phyloP scores from a whole-genome alignment of 805 yeast genomes.

The Metschnikowia bowlesiae region DNA sequence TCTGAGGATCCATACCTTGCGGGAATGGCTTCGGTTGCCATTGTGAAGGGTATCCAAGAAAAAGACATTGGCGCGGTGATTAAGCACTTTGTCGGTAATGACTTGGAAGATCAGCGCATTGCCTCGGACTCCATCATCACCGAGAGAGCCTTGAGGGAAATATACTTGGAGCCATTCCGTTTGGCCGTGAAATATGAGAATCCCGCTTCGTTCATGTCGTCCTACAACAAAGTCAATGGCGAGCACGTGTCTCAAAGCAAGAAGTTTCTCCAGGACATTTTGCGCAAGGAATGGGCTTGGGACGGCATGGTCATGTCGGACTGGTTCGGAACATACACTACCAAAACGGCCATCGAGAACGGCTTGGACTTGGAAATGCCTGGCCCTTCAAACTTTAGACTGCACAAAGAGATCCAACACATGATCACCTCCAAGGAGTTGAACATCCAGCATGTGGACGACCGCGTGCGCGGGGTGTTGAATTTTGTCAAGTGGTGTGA shows the following conservation, averaged over 20 bases:
- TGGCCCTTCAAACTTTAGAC: constrained; percentile 26
- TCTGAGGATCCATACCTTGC: constrained; percentile 31
- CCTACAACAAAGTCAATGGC: constrained; percentile 31
- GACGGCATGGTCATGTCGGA: constrained; percentile 32
- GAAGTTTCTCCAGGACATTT: constrained; percentile 20
- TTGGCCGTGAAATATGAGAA: constrained; percentile 28
- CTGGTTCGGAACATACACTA: constrained; percentile 30
- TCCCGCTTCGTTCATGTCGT: constrained; percentile 29
- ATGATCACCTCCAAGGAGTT: constrained; percentile 25
- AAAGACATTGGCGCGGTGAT: constrained; percentile 29
- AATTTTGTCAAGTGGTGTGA: constrained; percentile 23
- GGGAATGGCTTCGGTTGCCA: constrained; percentile 23
- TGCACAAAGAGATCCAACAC: constrained; percentile 15
- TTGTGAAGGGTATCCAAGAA: constrained; percentile 27
- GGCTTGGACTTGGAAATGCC: constrained; percentile 37
- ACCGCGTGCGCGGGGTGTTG: constrained; percentile 24
- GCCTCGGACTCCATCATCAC: constrained; percentile 27
- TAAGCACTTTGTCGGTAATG: constrained; percentile 32
- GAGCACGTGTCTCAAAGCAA: constrained; percentile 26
- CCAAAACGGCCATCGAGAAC: constrained; percentile 23
- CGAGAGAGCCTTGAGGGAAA: constrained; percentile 30
- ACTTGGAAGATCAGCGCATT: constrained; percentile 30
- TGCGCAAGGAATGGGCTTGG: constrained; percentile 30
- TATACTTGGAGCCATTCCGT: constrained; percentile 32
- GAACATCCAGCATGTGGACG: constrained; percentile 23